Percentiles rank a stretch among this genome's conserved stretches.
phyloP scores from a whole-genome alignment of 2,329 filamentous ascomycete genomes.

The Aaosphaeria pasadenensis region DNA sequence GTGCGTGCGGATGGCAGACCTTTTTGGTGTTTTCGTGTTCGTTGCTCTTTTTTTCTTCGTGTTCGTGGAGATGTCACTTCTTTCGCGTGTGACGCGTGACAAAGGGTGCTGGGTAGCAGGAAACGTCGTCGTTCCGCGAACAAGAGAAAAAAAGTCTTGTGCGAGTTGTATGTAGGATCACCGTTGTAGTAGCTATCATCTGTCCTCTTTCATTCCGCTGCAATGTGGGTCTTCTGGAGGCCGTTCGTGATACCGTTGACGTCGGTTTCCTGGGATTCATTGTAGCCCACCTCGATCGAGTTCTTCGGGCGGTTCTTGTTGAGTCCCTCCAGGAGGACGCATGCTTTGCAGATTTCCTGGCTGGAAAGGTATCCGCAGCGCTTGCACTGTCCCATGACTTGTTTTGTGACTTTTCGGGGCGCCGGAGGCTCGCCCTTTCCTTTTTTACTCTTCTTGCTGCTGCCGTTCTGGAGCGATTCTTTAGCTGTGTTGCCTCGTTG shows the following conservation, averaged over 20 bases:
- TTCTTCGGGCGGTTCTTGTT: conserved; percentile 66
- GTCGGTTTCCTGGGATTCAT: conserved; percentile 6
- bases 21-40: too few relatives aligned
- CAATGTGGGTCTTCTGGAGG: conserved; percentile 18
- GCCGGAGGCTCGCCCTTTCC: conserved; percentile 11
- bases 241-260: conserved; percentile 13
- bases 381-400: conserved; percentile 78
- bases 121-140: too few relatives aligned
- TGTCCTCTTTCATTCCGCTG: conserved; percentile 11
- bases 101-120: too few relatives aligned
- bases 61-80: too few relatives aligned
- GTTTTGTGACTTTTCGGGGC: conserved; percentile 45
- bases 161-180: too few relatives aligned
- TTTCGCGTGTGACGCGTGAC: too few relatives aligned
- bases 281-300: conserved; percentile 27
- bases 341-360: conserved; percentile 91
- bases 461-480: conserved; percentile 32
- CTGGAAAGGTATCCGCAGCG: conserved; percentile 95
- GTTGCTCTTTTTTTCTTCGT: too few relatives aligned
- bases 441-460: conserved; percentile 22
- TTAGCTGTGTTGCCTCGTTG: neutral
- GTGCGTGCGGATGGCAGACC: too few relatives aligned
- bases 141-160: too few relatives aligned
- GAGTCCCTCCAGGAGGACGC: conserved; percentile 80
- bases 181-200: too few relatives aligned